A percentile compares a stretch with the other conserved stretches of the same genome.
Evolutionary conservation across 305 asterid species (phyloP).

Genomic region (Lippia alba): DNA sequence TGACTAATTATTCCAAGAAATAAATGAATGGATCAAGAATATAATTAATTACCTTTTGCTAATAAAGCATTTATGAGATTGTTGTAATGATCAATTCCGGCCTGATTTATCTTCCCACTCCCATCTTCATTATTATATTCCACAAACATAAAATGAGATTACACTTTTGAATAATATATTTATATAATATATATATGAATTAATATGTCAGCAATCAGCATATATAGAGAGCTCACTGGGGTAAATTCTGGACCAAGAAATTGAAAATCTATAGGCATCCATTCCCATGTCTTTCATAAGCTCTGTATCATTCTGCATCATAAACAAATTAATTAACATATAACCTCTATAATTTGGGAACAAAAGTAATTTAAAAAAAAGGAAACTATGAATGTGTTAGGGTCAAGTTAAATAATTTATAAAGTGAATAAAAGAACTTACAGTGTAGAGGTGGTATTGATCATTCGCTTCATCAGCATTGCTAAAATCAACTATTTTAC

Average conservation of each 20-base stretch:
- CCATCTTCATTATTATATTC: background rate
- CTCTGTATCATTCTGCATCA: background rate
- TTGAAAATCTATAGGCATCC: slow-evolving; percentile 1
- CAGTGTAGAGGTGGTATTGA: background rate
- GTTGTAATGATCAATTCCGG: slow-evolving; percentile 7
- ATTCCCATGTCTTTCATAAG: slow-evolving; percentile 12
- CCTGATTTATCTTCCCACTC: background rate
- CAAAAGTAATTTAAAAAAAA: no score
- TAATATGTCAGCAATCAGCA: background rate
- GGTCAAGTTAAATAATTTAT: no score
- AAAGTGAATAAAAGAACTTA: background rate
- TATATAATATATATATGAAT: no score
- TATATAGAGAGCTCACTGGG: background rate
- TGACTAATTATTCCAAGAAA: no score
- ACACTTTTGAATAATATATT: no score
- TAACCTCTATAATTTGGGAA: no score
- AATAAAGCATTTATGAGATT: slow-evolving; percentile 3
- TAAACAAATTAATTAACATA: background rate
- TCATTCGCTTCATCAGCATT: background rate
- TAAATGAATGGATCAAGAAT: background rate
- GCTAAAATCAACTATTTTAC: slow-evolving; percentile 3
- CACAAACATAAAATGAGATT: background rate
- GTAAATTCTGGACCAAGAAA: slow-evolving; percentile 7
- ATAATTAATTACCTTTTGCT: background rate
- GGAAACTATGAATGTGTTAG: no score